Conservation (phyloP, 2,329 filamentous ascomycete species). For the Cercospora nicotianae region DNA sequence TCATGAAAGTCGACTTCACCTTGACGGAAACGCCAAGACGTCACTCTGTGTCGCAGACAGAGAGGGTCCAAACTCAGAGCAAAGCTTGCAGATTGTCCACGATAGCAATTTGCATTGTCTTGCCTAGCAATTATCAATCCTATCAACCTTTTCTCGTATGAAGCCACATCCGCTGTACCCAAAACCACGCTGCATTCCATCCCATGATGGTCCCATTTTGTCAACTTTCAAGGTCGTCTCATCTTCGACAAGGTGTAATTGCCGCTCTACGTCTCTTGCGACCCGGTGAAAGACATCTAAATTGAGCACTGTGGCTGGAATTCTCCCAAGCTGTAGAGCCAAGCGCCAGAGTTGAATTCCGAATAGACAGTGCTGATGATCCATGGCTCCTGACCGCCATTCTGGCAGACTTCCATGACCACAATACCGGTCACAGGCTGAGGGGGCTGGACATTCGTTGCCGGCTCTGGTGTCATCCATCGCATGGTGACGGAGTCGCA, state of each 20-base stretch:
- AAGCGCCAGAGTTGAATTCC: slow-evolving; percentile 37
- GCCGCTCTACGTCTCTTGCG: not conserved
- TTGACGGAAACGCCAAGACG: not conserved
- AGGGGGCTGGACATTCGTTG: slow-evolving; percentile 19
- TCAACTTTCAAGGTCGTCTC: not conserved
- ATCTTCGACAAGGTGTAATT: not conserved
- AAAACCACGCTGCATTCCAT: not conserved
- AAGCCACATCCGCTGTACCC: not conserved
- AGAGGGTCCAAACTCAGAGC: not conserved
- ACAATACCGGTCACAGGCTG: slow-evolving; percentile 34
- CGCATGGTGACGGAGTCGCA: slow-evolving; percentile 37
- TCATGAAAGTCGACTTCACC: not conserved
- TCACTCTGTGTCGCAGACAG: not conserved
- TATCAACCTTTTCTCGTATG: not conserved
- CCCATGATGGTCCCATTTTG: not conserved
- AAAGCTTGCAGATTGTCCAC: not conserved
- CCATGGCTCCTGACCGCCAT: slow-evolving; percentile 29
- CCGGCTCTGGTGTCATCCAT: slow-evolving; percentile 30
- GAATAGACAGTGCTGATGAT: slow-evolving; percentile 36
- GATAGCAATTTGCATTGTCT: not conserved
- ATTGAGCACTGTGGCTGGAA: slow-evolving; percentile 23
- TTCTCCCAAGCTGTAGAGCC: slow-evolving; percentile 32
- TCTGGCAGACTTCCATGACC: slow-evolving; percentile 30
- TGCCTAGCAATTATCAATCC: not conserved
- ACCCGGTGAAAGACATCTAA: not conserved